Conservation (phyloP, 768 basidiomycete species). For the Suillus weaverae region DNA sequence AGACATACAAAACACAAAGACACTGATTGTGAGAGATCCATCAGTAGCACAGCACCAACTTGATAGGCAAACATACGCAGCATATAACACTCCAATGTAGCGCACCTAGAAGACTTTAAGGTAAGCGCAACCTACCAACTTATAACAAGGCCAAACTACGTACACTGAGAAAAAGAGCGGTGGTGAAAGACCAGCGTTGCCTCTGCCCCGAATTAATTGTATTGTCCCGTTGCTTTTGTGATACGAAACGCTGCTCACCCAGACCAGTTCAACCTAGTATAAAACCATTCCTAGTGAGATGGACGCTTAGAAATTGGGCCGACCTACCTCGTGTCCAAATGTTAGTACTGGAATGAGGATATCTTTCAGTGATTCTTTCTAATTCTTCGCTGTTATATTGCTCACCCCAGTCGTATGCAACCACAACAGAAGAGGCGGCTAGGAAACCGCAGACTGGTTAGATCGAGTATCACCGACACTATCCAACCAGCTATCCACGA, state of each 20-base stretch:
- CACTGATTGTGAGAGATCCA: neutral
- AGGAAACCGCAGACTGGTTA: neutral
- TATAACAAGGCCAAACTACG: neutral
- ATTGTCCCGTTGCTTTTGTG: neutral
- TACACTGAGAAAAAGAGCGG: neutral
- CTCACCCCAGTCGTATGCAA: neutral
- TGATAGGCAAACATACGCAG: neutral
- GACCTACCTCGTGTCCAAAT: neutral
- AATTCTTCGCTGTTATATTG: neutral
- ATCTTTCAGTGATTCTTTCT: neutral
- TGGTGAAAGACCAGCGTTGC: neutral
- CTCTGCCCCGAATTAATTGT: neutral
- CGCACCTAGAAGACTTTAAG: neutral
- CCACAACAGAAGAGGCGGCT: neutral
- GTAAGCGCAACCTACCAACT: neutral
- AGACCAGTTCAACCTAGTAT: neutral
- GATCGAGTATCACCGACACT: neutral
- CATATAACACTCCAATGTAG: neutral
- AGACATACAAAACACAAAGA: neutral
- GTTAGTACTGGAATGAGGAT: neutral
- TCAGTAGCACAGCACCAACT: neutral
- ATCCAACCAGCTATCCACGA: neutral
- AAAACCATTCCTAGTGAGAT: neutral
- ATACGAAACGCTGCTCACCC: neutral
- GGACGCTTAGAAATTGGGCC: neutral